Evolutionary conservation across 148 eudicot species (phyloP).

Genomic region (Diospyros lotus): DNA sequence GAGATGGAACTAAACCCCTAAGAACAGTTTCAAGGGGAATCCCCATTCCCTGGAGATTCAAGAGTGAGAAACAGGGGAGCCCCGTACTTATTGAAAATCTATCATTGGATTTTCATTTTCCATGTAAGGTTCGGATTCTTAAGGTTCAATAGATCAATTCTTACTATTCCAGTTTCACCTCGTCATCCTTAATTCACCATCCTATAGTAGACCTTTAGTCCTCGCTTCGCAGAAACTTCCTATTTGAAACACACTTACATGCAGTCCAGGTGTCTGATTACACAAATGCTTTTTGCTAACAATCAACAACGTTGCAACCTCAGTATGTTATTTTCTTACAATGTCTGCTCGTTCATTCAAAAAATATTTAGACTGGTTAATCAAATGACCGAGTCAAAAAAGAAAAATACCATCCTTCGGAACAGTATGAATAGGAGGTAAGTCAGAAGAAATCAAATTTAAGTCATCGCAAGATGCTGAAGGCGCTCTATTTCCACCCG

Average conservation of each 20-base stretch:
- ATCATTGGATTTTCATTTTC: too few relatives aligned
- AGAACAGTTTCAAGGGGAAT: too few relatives aligned
- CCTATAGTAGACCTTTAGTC: neutral
- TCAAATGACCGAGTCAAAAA: neutral
- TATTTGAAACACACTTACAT: neutral
- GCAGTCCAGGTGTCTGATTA: neutral
- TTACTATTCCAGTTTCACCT: neutral
- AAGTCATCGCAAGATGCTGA: conserved; percentile 37
- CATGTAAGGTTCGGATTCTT: too few relatives aligned
- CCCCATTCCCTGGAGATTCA: too few relatives aligned
- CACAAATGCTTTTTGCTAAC: too few relatives aligned
- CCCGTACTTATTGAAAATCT: too few relatives aligned
- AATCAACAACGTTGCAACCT: neutral
- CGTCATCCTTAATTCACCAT: neutral
- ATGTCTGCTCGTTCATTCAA: too few relatives aligned
- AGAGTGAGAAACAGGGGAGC: too few relatives aligned
- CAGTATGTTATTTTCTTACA: neutral
- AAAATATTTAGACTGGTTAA: neutral
- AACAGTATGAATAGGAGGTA: conserved; percentile 32
- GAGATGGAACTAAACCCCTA: too few relatives aligned
- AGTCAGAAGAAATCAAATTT: conserved; percentile 30
- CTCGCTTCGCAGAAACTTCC: neutral
- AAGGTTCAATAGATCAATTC: too few relatives aligned
- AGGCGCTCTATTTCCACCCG: conserved; percentile 2
- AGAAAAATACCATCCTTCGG: conserved; percentile 28